These are phyloP conservation scores for Eucalyptus regnans DNA, from an alignment of 345 rosid species.

Conservation along the genomic window DNA sequence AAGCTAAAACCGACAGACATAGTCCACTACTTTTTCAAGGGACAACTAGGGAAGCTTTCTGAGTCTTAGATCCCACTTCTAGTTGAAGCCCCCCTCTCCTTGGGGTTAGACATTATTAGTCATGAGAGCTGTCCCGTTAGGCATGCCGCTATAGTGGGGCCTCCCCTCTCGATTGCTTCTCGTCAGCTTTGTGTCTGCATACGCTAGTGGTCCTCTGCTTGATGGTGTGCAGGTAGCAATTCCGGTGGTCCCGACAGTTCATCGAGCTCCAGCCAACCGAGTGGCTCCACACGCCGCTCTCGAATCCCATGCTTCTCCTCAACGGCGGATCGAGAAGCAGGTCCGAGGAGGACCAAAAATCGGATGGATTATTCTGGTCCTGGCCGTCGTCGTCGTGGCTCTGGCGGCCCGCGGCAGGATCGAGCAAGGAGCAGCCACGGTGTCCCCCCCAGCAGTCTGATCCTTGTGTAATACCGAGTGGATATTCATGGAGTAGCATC, in stretches of 20 bases:
- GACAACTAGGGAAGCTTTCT: neutral
- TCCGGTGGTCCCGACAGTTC: conserved; percentile 97
- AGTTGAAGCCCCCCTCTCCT: neutral
- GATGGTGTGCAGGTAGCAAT: conserved; percentile 59
- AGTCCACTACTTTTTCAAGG: neutral
- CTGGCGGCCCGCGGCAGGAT: conserved; percentile 21
- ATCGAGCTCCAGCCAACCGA: conserved; percentile 69
- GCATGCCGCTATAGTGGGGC: neutral
- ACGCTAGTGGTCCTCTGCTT: neutral
- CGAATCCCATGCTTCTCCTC: conserved; percentile 54
- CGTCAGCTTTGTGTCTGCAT: neutral
- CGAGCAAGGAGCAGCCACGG: conserved; percentile 28
- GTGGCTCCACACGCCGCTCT: conserved; percentile 78
- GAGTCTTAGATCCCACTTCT: neutral
- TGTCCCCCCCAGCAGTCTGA: conserved; percentile 15
- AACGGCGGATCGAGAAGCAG: conserved; percentile 3
- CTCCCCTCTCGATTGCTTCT: neutral
- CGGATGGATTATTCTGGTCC: conserved; percentile 16
- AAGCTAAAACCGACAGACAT: neutral
- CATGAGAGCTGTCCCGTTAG: neutral
- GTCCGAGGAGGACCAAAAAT: conserved; percentile 23
- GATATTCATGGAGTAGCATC: conserved; percentile 56
- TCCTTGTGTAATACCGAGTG: conserved; percentile 77
- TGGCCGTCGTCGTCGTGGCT: conserved; percentile 30
- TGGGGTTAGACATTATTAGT: neutral